Conservation (phyloP, 805 yeast genomes). For the Kluyveromyces nonfermentans region DNA sequence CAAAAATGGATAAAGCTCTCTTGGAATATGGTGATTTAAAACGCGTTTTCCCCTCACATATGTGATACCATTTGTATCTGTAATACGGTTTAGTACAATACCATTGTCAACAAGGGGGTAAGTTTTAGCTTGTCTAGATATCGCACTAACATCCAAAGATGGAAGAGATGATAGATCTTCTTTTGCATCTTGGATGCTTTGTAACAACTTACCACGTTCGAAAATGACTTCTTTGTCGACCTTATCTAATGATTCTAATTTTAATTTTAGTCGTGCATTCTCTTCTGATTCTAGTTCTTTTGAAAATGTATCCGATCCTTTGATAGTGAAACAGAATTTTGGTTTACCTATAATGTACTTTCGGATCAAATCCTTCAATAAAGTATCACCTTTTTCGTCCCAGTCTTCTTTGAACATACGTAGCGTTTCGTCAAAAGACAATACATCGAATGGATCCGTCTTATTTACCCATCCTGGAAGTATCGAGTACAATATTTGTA, state of each 20-base stretch:
- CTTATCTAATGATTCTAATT: constrained; percentile 37
- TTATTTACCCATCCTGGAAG: constrained; percentile 83
- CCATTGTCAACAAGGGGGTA: constrained; percentile 30
- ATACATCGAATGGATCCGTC: constrained; percentile 59
- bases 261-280: constrained; percentile 35
- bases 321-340: constrained; percentile 64
- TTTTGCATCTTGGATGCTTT: constrained; percentile 51
- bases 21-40: constrained; percentile 45
- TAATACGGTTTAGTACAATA: constrained; percentile 38
- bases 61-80: constrained; percentile 72
- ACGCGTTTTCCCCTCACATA: constrained; percentile 64
- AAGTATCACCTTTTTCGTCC: constrained; percentile 37
- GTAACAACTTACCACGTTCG: constrained; percentile 50
- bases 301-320: constrained; percentile 53
- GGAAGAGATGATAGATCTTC: constrained; percentile 80
- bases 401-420: constrained; percentile 54
- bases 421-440: constrained; percentile 58
- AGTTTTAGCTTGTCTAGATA: constrained; percentile 44
- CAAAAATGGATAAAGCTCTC: constrained; percentile 53
- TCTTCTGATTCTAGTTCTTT: constrained; percentile 48
- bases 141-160: constrained; percentile 63
- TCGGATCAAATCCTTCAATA: constrained; percentile 54
- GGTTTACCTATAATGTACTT: constrained; percentile 46
- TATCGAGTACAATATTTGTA: constrained; percentile 60
- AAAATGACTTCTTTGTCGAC: constrained; percentile 50